phyloP scores from a whole-genome alignment of 1,284 basidiomycete genomes.

The Sporisorium exsertum region DNA sequence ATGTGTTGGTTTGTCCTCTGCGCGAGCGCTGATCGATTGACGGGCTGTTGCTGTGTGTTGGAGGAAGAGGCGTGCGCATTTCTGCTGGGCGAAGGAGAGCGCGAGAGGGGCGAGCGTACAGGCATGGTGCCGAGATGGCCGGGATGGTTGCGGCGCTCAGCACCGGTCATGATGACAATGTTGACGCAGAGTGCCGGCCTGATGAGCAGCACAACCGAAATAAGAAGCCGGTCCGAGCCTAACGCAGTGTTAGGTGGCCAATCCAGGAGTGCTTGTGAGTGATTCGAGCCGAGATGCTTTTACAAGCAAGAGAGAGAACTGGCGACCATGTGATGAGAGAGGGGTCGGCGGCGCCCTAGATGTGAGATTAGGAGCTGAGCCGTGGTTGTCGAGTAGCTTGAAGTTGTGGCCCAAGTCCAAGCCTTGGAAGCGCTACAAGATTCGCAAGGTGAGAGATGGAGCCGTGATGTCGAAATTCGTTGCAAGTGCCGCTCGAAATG shows the following conservation, averaged over 20 bases:
- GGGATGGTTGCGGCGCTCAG: constrained; percentile 43
- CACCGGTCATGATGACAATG: constrained; percentile 34
- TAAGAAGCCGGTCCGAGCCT: neutral
- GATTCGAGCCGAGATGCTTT: neutral
- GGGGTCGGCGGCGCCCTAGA: neutral
- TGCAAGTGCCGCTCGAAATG: neutral
- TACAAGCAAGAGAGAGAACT: neutral
- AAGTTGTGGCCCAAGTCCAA: neutral
- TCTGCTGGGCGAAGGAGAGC: constrained; percentile 31
- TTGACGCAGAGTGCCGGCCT: constrained; percentile 2
- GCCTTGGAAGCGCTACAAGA: neutral
- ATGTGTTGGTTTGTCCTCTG: constrained; percentile 35
- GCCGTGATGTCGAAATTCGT: neutral
- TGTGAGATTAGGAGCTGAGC: neutral
- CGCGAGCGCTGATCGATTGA: constrained; percentile 22
- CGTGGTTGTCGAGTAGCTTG: neutral
- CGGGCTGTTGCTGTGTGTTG: constrained; percentile 11
- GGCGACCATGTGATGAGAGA: neutral
- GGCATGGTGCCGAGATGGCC: constrained; percentile 33
- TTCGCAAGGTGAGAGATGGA: neutral
- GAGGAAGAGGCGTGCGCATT: constrained; percentile 16
- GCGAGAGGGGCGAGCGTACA: constrained; percentile 19
- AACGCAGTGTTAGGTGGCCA: neutral
- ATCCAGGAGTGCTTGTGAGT: neutral
- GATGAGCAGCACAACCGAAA: neutral